These are phyloP conservation scores for Bertia moriformis DNA, from an alignment of 2,329 filamentous ascomycete species.

Conservation along the genomic window DNA sequence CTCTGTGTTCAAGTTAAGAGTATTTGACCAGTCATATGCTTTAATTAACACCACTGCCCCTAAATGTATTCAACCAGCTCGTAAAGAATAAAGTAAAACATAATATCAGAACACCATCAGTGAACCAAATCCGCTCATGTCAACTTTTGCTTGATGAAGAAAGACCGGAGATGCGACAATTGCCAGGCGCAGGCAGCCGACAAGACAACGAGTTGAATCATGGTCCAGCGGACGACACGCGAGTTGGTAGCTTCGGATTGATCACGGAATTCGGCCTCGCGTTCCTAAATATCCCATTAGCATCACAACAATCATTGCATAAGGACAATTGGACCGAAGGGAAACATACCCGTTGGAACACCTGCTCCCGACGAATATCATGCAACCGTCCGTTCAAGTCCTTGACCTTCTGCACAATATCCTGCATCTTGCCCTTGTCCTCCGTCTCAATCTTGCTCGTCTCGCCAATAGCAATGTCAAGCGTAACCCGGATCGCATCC, in stretches of 20 bases:
- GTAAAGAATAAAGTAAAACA: too few species aligned
- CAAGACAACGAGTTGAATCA: conserved; percentile 54
- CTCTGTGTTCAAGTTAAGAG: too few species aligned
- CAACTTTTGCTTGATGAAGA: conserved; percentile 73
- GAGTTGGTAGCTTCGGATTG: conserved; percentile 60
- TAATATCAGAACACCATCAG: too few species aligned
- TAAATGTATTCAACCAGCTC: too few species aligned
- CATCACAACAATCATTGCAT: too few species aligned
- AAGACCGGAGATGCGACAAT: conserved; percentile 55
- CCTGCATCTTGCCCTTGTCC: conserved; percentile 58
- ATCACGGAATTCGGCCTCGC: conserved; percentile 63
- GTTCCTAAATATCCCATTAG: conserved; percentile 40
- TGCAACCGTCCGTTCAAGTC: conserved; percentile 55
- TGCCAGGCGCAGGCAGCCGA: conserved; percentile 63
- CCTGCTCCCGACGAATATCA: conserved; percentile 59
- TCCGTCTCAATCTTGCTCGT: conserved; percentile 59
- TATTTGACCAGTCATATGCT: too few species aligned
- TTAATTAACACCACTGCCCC: too few species aligned
- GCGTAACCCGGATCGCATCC: conserved; percentile 46
- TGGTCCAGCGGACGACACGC: conserved; percentile 57
- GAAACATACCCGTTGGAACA: conserved; percentile 51
- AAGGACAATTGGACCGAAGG: too few species aligned
- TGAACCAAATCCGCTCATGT: conserved; percentile 31
- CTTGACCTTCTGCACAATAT: conserved; percentile 54
- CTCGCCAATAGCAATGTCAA: conserved; percentile 63